phyloP scores from a whole-genome alignment of 2,329 filamentous ascomycete species.

The Aspergillus piperis region DNA sequence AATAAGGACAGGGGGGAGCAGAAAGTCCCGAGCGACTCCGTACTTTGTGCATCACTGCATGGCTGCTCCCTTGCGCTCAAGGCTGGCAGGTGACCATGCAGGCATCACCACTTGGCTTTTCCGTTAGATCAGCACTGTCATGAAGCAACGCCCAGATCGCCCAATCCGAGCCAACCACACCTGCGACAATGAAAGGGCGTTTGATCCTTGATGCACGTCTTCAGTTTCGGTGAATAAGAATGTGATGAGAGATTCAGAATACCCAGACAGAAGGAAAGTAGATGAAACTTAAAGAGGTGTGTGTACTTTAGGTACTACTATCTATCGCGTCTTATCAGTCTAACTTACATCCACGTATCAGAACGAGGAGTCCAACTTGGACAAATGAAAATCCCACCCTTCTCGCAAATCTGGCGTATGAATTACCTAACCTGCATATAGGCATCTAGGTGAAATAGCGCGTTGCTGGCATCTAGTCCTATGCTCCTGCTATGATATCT shows the following conservation, averaged over 20 bases:
- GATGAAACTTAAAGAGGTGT: neutral
- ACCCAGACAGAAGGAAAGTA: no score
- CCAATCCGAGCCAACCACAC: neutral
- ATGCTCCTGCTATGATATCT: neutral
- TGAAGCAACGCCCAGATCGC: neutral
- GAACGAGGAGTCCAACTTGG: neutral
- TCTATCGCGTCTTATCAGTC: no score
- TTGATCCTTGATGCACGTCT: neutral
- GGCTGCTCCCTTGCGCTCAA: neutral
- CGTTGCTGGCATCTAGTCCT: neutral
- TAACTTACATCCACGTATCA: neutral
- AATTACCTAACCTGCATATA: conserved; percentile 10
- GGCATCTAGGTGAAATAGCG: neutral
- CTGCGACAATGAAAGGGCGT: neutral
- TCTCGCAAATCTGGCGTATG: neutral
- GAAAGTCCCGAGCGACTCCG: neutral
- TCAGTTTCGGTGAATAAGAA: neutral
- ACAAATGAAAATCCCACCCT: no score
- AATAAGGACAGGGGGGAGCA: neutral
- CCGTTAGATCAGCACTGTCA: conserved; percentile 6
- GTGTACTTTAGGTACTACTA: no score
- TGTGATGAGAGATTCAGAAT: neutral
- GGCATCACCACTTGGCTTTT: neutral
- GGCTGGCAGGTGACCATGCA: conserved; percentile 8
- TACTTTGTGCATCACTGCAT: neutral